Percentiles rank a stretch among this genome's conserved stretches.
These are phyloP conservation scores for Lentinula boryana DNA, from an alignment of 768 basidiomycete genomes.

Conservation along the genomic window DNA sequence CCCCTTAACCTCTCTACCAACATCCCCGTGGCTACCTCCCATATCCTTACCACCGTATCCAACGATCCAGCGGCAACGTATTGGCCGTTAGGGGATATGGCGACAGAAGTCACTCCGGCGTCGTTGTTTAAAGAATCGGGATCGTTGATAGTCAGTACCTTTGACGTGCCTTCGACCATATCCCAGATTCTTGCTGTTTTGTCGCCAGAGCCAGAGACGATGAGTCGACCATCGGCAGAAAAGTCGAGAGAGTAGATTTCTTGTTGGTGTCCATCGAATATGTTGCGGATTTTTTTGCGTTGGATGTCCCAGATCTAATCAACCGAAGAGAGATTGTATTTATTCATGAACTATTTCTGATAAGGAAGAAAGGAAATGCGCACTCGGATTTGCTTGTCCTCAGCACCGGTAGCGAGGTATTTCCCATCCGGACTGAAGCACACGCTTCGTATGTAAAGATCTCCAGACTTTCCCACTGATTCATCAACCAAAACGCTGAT, in stretches of 20 bases:
- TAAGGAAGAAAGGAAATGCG: constrained; percentile 16
- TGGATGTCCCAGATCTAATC: constrained; percentile 87
- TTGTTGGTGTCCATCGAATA: constrained; percentile 86
- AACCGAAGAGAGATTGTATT: constrained; percentile 4
- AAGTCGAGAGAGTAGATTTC: constrained; percentile 95
- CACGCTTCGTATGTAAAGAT: constrained; percentile 79
- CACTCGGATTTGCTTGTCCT: constrained; percentile 90
- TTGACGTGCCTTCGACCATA: constrained; percentile 30
- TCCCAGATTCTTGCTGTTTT: constrained; percentile 45
- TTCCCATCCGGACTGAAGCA: constrained; percentile 93
- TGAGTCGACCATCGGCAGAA: constrained; percentile 76
- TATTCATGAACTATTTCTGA: neutral
- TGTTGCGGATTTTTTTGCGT: constrained; percentile 68
- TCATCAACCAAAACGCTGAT: constrained; percentile 59
- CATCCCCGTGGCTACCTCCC: constrained; percentile 63
- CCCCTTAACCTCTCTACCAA: constrained; percentile 74
- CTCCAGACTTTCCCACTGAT: constrained; percentile 49
- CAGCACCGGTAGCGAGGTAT: constrained; percentile 89
- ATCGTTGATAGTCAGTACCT: constrained; percentile 44
- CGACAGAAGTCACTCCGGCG: constrained; percentile 73
- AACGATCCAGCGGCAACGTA: constrained; percentile 39
- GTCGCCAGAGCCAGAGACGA: constrained; percentile 87
- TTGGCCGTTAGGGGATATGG: constrained; percentile 69
- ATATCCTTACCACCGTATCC: constrained; percentile 75
- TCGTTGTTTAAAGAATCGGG: constrained; percentile 42